Conservation (phyloP, 495 filamentous ascomycete species). For the Aspergillus nidulans region DNA sequence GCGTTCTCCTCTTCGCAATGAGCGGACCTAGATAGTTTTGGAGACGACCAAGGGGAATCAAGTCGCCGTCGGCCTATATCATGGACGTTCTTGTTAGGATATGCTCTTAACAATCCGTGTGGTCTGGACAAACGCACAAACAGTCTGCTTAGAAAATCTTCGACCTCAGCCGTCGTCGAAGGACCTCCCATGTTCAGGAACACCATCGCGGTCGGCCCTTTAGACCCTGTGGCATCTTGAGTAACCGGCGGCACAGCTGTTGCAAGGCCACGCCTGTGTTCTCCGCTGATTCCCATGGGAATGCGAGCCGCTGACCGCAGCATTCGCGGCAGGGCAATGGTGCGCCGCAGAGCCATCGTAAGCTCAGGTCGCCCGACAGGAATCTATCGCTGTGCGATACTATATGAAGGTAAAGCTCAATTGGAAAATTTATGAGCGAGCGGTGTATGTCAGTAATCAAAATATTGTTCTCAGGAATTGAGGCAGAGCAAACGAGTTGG, state of each 20-base stretch:
- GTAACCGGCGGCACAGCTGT: constrained; percentile 71
- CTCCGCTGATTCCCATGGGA: constrained; percentile 22
- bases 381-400: neutral
- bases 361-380: neutral
- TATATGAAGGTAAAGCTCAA: neutral
- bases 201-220: constrained; percentile 88
- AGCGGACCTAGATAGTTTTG: constrained; percentile 87
- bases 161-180: constrained; percentile 80
- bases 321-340: constrained; percentile 29
- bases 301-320: constrained; percentile 23
- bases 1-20: constrained; percentile 80
- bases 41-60: constrained; percentile 92
- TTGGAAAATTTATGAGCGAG: neutral
- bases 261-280: constrained; percentile 45
- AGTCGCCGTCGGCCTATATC: constrained; percentile 76
- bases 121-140: constrained; percentile 59
- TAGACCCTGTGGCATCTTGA: constrained; percentile 57
- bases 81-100: neutral
- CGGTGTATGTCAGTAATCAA: too few relatives aligned
- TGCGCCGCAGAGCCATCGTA: constrained; percentile 37
- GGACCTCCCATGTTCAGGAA: constrained; percentile 99
- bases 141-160: constrained; percentile 84
- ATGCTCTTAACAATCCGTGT: neutral
- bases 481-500: neutral
- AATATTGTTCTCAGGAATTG: neutral